Percentiles rank a stretch among this genome's conserved stretches.
Evolutionary conservation across 2,329 filamentous ascomycete genomes (phyloP).

Genomic region (Rhynchosporium agropyri): DNA sequence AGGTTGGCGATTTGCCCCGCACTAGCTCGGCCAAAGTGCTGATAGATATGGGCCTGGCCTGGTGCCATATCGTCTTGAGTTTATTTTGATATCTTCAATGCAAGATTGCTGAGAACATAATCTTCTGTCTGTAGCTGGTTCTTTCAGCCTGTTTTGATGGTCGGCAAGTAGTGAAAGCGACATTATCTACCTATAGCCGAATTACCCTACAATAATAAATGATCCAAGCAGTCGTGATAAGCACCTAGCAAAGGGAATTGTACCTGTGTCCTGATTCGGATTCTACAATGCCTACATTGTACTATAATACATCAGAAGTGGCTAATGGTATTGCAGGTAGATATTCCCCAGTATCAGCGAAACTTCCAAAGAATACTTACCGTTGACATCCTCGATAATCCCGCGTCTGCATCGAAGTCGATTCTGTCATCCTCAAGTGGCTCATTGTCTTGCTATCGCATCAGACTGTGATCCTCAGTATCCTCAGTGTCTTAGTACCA

Average conservation of each 20-base stretch:
- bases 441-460: background rate
- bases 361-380: no score
- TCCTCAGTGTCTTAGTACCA: background rate
- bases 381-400: background rate
- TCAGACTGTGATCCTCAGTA: no score
- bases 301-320: background rate
- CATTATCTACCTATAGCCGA: no score
- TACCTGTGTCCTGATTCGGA: background rate
- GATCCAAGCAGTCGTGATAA: no score
- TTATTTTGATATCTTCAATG: no score
- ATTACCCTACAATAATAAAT: no score
- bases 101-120: no score
- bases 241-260: background rate
- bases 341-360: background rate
- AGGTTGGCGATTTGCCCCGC: slow-evolving; percentile 8
- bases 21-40: slow-evolving; percentile 3
- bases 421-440: background rate
- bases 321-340: background rate
- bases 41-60: no score
- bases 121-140: no score
- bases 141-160: no score
- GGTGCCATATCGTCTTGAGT: no score
- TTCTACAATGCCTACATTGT: background rate
- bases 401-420: background rate
- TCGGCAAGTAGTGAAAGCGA: no score